Evolutionary conservation across 2,329 filamentous ascomycete genomes (phyloP).

Genomic region (Hirsutella rhossiliensis): DNA sequence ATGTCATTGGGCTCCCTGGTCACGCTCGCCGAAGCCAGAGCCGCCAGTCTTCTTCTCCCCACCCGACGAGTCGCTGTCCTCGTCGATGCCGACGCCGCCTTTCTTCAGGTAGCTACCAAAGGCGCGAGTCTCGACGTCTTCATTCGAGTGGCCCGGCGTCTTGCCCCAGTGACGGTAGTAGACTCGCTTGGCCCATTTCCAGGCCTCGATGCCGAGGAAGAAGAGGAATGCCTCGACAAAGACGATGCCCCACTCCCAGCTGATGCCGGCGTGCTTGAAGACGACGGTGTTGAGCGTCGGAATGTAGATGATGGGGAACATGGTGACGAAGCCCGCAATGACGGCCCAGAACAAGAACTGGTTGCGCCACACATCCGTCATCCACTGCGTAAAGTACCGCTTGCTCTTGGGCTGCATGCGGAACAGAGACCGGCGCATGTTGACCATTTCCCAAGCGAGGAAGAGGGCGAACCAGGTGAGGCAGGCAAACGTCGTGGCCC

Average conservation of each 20-base stretch:
- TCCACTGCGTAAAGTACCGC: conserved; percentile 52
- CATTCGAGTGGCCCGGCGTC: conserved; percentile 7
- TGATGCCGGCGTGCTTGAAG: conserved; percentile 45
- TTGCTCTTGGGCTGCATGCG: conserved; percentile 54
- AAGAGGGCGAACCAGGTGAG: conserved; percentile 65
- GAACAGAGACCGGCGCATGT: conserved; percentile 61
- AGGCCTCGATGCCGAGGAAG: conserved; percentile 43
- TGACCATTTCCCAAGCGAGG: conserved; percentile 64
- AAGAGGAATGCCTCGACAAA: conserved; percentile 43
- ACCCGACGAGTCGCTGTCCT: conserved; percentile 3
- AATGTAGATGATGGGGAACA: conserved; percentile 42
- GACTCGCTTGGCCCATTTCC: conserved; percentile 46
- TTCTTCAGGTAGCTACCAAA: conserved; percentile 19
- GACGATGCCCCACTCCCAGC: conserved; percentile 50
- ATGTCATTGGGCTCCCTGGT: conserved; percentile 9
- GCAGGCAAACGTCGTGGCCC: conserved; percentile 59
- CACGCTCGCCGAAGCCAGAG: neutral
- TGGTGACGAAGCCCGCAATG: conserved; percentile 28
- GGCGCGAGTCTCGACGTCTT: conserved; percentile 18
- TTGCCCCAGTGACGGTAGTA: conserved; percentile 11
- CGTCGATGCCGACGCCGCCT: conserved; percentile 8
- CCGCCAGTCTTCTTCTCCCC: conserved; percentile 4
- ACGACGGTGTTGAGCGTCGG: conserved; percentile 43
- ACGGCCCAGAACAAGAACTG: conserved; percentile 57
- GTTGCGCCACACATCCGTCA: conserved; percentile 55